A percentile compares a stretch with the other conserved stretches of the same genome.
Conservation (phyloP, 2,329 filamentous ascomycete species). For the Botrytis galanthina region DNA sequence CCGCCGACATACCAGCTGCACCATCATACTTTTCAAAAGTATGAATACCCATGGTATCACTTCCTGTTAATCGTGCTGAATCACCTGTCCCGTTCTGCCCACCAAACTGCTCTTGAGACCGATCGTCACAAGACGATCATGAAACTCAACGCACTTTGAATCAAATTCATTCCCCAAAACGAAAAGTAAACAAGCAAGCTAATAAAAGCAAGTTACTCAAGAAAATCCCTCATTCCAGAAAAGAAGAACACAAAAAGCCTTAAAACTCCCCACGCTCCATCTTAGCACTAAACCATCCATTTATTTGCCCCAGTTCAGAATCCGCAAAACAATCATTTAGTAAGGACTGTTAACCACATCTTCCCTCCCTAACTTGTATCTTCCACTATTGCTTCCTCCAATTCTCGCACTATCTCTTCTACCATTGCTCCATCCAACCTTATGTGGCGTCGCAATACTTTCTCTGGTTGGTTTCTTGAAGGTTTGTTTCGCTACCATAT, state of each 20-base stretch:
- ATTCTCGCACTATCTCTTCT: constrained; percentile 50
- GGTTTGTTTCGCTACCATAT: constrained; percentile 87
- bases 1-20: neutral
- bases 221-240: neutral
- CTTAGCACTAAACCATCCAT: neutral
- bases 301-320: neutral
- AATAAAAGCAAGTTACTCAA: neutral
- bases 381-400: constrained; percentile 53
- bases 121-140: neutral
- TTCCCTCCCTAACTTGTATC: constrained; percentile 73
- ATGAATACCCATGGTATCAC: constrained; percentile 4
- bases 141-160: neutral
- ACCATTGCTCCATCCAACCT: constrained; percentile 46
- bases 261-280: neutral
- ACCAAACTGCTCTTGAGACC: neutral
- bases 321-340: constrained; percentile 34
- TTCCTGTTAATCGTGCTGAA: neutral
- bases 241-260: neutral
- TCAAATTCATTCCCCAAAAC: neutral
- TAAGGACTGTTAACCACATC: constrained; percentile 77
- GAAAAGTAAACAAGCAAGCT: neutral
- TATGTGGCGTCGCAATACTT: constrained; percentile 67
- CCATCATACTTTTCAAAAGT: constrained; percentile 1
- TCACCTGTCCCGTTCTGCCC: neutral
- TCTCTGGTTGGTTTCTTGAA: constrained; percentile 88